A percentile compares a stretch with the other conserved stretches of the same genome.
phyloP scores from a whole-genome alignment of 1,284 basidiomycete genomes.

The Testicularia cyperi region DNA sequence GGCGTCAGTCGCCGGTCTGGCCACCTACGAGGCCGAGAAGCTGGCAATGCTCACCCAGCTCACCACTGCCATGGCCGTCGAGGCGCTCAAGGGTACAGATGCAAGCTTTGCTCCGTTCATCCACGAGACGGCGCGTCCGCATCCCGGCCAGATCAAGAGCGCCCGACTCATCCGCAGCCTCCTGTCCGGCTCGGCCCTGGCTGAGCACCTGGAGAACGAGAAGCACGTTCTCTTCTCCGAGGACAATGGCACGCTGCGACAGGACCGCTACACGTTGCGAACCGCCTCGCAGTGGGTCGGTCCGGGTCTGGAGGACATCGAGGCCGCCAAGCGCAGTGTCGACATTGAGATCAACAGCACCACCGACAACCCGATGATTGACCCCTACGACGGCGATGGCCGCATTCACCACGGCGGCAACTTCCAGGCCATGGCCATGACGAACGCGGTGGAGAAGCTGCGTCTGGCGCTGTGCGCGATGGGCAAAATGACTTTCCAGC shows the following conservation, averaged over 20 bases:
- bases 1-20: constrained; percentile 63
- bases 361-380: constrained; percentile 62
- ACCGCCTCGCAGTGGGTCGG: constrained; percentile 68
- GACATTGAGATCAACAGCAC: constrained; percentile 82
- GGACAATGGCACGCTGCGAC: constrained; percentile 71
- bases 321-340: constrained; percentile 69
- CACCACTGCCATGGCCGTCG: constrained; percentile 79
- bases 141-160: constrained; percentile 73
- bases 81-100: constrained; percentile 63
- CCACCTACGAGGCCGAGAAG: constrained; percentile 72
- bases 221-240: constrained; percentile 68
- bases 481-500: constrained; percentile 79
- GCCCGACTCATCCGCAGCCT: constrained; percentile 34
- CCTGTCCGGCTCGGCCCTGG: constrained; percentile 73
- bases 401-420: constrained; percentile 42
- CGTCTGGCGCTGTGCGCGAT: constrained; percentile 77
- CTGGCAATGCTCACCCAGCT: constrained; percentile 73
- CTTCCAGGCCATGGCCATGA: constrained; percentile 69
- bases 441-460: constrained; percentile 84
- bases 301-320: constrained; percentile 79
- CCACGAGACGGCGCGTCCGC: constrained; percentile 75
- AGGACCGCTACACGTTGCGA: constrained; percentile 76
- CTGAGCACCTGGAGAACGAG: constrained; percentile 67
- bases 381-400: constrained; percentile 37
- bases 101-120: constrained; percentile 66